These are phyloP conservation scores for Pichia sp. DNA, from an alignment of 1,139 yeast genomes.

Conservation along the genomic window DNA sequence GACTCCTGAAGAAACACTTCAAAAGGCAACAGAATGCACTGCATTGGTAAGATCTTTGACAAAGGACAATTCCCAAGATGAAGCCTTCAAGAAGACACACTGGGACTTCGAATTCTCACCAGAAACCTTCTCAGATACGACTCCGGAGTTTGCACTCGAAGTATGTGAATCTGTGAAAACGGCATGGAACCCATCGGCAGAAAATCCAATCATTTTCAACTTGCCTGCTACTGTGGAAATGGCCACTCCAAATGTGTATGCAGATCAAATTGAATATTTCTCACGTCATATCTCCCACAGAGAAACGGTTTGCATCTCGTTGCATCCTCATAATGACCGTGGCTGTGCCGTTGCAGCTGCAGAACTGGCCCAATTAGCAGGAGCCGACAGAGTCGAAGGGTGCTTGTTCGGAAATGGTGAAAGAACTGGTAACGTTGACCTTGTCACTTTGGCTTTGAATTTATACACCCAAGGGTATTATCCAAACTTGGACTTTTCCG, in stretches of 20 bases:
- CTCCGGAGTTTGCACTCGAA: constrained; percentile 73
- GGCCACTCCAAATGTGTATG: constrained; percentile 89
- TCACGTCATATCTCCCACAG: constrained; percentile 73
- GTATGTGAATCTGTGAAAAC: constrained; percentile 93
- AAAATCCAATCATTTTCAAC: constrained; percentile 87
- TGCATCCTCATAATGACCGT: constrained; percentile 95
- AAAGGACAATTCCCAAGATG: constrained; percentile 48
- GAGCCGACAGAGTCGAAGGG: constrained; percentile 97
- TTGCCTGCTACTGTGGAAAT: constrained; percentile 98
- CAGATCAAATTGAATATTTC: constrained; percentile 94
- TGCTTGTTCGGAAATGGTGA: constrained; percentile 97
- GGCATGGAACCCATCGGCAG: constrained; percentile 86
- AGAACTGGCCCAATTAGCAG: constrained; percentile 89
- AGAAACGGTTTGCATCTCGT: constrained; percentile 80
- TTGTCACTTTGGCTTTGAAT: constrained; percentile 88
- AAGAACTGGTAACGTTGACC: constrained; percentile 96
- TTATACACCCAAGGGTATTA: constrained; percentile 90
- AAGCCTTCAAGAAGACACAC: constrained; percentile 39
- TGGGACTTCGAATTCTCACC: constrained; percentile 96
- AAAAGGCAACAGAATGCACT: constrained; percentile 81
- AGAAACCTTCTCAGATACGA: constrained; percentile 89
- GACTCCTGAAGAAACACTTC: constrained; percentile 73
- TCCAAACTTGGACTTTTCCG: constrained; percentile 84
- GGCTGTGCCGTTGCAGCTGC: constrained; percentile 99
- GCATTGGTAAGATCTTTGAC: constrained; percentile 76